Evolutionary conservation across 148 eudicot genomes (phyloP).

Genomic region (Fagopyrum esculentum): DNA sequence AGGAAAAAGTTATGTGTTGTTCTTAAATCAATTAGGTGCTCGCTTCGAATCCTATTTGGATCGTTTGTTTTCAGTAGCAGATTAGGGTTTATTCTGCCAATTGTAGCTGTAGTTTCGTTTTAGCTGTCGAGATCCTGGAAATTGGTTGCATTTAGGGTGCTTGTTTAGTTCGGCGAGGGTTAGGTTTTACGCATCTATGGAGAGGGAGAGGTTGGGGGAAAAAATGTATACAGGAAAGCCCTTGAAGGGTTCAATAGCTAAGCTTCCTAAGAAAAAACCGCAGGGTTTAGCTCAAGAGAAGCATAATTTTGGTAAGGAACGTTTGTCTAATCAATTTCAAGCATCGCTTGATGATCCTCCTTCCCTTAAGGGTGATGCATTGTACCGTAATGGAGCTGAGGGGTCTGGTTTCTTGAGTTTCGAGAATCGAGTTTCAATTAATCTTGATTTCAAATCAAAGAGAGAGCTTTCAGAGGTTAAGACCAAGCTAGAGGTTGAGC

Average conservation of each 20-base stretch:
- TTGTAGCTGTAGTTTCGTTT: neutral
- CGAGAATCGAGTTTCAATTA: constrained; percentile 46
- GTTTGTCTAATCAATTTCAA: constrained; percentile 21
- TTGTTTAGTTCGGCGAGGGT: neutral
- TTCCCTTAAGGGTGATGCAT: constrained; percentile 15
- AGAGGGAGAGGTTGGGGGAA: neutral
- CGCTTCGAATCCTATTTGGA: neutral
- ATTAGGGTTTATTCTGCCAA: neutral
- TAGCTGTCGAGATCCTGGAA: neutral
- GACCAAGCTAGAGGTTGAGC: constrained; percentile 68
- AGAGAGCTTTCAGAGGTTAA: constrained; percentile 52
- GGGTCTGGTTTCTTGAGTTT: constrained; percentile 32
- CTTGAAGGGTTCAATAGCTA: constrained; percentile 31
- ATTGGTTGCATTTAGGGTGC: neutral
- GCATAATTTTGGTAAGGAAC: constrained; percentile 17
- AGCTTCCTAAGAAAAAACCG: constrained; percentile 10
- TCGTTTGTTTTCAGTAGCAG: neutral
- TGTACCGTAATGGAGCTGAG: constrained; percentile 22
- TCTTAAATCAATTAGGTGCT: neutral
- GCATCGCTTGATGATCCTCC: constrained; percentile 31
- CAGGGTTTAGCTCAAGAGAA: constrained; percentile 22
- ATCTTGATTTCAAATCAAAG: constrained; percentile 54
- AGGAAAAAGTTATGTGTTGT: neutral
- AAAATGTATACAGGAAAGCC: neutral
- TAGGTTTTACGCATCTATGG: neutral